phyloP scores from a whole-genome alignment of 495 filamentous ascomycete genomes.

The Pseudomonodictys pantanalensis region DNA sequence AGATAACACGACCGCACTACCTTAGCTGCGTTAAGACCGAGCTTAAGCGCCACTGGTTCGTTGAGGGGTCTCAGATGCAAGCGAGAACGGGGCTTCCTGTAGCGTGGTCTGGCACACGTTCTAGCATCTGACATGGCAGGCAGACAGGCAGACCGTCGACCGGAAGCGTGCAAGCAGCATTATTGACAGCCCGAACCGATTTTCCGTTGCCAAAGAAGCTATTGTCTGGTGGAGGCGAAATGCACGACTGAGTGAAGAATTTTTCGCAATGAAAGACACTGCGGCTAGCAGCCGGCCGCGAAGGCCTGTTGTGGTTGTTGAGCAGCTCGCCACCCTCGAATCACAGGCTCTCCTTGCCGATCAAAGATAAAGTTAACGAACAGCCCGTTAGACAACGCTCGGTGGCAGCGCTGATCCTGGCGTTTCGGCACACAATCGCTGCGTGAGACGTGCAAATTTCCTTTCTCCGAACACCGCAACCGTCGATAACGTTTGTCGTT shows the following conservation, averaged over 20 bases:
- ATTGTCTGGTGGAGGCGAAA: no score
- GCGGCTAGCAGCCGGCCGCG: neutral
- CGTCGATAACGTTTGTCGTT: no score
- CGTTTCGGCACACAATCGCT: neutral
- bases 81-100: no score
- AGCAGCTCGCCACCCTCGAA: neutral
- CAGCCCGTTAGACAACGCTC: no score
- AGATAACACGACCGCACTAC: neutral
- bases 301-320: neutral
- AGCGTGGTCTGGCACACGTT: no score
- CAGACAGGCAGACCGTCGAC: no score
- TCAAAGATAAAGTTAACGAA: no score
- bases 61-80: neutral
- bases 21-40: constrained; percentile 4
- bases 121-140: no score
- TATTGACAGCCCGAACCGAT: no score
- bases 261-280: neutral
- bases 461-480: neutral
- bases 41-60: constrained; percentile 19
- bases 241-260: no score
- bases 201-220: no score
- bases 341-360: no score
- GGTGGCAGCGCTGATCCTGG: neutral
- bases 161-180: neutral
- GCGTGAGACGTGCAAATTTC: neutral